Percentiles rank a stretch among this genome's conserved stretches.
Evolutionary conservation across 2,329 filamentous ascomycete species (phyloP).

Genomic region (Penicillium sp.): DNA sequence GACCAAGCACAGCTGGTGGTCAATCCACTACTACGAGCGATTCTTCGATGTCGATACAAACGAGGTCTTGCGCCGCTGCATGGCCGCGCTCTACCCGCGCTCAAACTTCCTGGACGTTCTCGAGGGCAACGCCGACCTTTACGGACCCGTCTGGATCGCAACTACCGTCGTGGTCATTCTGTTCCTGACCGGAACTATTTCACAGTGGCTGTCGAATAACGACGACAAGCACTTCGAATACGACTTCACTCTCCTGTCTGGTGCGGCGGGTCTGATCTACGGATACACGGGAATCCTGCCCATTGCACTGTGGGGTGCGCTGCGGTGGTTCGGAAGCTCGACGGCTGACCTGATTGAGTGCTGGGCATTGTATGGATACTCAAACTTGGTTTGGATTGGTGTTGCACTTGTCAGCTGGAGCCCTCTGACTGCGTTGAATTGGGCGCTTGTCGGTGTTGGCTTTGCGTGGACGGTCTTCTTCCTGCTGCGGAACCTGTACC

Average conservation of each 20-base stretch:
- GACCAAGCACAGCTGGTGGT: conserved; percentile 90
- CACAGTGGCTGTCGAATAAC: conserved; percentile 77
- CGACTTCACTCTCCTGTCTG: conserved; percentile 87
- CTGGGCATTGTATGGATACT: conserved; percentile 94
- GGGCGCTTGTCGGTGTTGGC: conserved; percentile 86
- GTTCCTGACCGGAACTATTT: conserved; percentile 94
- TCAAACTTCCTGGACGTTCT: conserved; percentile 96
- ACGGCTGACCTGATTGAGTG: conserved; percentile 92
- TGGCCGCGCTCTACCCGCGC: conserved; percentile 85
- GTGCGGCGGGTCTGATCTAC: conserved; percentile 90
- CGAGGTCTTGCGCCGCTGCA: conserved; percentile 85
- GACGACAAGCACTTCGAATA: conserved; percentile 79
- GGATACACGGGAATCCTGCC: conserved; percentile 92
- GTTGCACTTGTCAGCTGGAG: conserved; percentile 93
- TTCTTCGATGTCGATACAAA: conserved; percentile 98
- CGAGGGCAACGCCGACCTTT: conserved; percentile 94
- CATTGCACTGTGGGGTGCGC: conserved; percentile 79
- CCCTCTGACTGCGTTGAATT: conserved; percentile 84
- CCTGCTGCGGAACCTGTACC: conserved; percentile 83
- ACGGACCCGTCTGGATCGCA: conserved; percentile 98
- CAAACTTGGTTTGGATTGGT: conserved; percentile 95
- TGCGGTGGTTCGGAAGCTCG: conserved; percentile 96
- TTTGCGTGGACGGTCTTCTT: conserved; percentile 84
- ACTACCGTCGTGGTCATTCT: conserved; percentile 96
- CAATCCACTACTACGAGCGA: conserved; percentile 89